These are phyloP conservation scores for Vitis amurensis DNA, from an alignment of 164 flowering plant species.

Conservation along the genomic window DNA sequence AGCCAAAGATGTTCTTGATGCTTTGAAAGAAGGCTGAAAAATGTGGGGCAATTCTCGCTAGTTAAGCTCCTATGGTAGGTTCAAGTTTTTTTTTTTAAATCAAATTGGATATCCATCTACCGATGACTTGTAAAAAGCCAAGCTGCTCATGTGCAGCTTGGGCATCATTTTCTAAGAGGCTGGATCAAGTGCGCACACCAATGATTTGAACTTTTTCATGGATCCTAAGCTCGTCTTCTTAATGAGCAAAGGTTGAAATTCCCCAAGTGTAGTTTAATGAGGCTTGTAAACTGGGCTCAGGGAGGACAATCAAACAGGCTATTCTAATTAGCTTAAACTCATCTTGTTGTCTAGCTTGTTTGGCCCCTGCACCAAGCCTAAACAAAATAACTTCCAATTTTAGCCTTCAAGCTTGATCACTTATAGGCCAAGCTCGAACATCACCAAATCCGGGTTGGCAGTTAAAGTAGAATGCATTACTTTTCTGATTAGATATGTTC, in stretches of 20 bases:
- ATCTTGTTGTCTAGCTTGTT: background rate
- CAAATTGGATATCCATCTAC: background rate
- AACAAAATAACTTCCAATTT: background rate
- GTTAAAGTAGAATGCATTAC: background rate
- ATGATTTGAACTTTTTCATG: background rate
- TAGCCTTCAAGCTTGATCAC: background rate
- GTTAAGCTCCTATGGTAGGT: background rate
- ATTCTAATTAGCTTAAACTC: no score
- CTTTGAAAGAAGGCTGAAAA: background rate
- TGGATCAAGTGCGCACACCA: no score
- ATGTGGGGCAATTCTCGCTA: no score
- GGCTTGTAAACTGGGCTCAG: background rate
- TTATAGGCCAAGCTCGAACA: background rate
- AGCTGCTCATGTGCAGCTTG: no score
- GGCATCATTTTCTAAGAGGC: no score
- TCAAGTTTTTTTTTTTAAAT: background rate
- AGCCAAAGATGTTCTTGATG: background rate
- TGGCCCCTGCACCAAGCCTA: background rate
- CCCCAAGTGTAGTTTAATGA: background rate
- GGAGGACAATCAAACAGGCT: no score
- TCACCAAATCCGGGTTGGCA: background rate
- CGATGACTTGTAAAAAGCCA: background rate
- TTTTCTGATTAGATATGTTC: background rate
- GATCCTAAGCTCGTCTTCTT: background rate
- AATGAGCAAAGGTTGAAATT: background rate